Evolutionary conservation across 257 asterid species (phyloP), one percentile per base, ranked within the genome.

Genomic region (Linaria vulgaris): DNA sequence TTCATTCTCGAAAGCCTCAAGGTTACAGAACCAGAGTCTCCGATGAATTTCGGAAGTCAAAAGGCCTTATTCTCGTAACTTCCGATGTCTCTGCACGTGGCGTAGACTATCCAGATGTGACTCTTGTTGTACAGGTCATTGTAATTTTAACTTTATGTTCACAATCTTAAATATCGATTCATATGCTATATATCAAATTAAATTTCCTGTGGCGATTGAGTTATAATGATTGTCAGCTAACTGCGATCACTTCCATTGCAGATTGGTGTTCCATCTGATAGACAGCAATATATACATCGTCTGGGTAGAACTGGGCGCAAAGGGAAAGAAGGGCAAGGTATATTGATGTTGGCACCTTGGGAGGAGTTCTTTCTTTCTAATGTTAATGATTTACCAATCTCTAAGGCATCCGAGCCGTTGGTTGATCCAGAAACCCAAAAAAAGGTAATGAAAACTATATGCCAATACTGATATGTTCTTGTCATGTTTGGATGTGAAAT

Each of bases 1-100:
- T 94, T 45, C 97, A 90, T 78, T 94, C 97, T 37, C 90, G 97
- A 57, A 90, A 94, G 61, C 85, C 99, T 20, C 99, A 90, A 78
- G 74, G 88, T 70, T 90, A 94, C 69, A 78, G 97, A 79, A 90
- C 99, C 34, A 81, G 82, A 71, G 76, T 94, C 59, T 90, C 99
- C 1, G 96, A 94, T 50, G 99, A 94, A 71, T 90, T 94, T 51
- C 82, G 97, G 74, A 87, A 94, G 76, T 94, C 96, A 23, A 90
- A 81, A 52, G 97, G 96, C 64, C 97, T 94, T 49, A 90, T 90
- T 76, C 96, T 90, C 10, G 99, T 90, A 38, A 85, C 99, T 13
- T 94, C 97, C 20, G 99, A 94, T 50, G 99, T 90, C 48, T 90
- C 97, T 76, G 99, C 99, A 12, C 99, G 99, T 56, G 97, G 97